Evolutionary conservation across 2,329 filamentous ascomycete species (phyloP).

Genomic region (Aureobasidium mangrovei): DNA sequence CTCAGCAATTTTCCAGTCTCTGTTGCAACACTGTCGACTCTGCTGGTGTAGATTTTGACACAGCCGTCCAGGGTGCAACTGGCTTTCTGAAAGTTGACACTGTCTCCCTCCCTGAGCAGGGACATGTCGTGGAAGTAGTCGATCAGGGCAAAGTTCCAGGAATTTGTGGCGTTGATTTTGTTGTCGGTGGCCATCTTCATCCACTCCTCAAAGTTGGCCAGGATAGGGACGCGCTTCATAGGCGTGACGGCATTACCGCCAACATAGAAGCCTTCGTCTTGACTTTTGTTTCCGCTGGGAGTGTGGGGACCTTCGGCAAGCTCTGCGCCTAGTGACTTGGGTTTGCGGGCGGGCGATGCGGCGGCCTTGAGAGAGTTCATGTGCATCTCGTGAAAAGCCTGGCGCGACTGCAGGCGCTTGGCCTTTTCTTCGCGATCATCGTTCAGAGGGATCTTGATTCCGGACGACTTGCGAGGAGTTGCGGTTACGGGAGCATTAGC

Average conservation of each 20-base stretch:
- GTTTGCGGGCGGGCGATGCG: conserved; percentile 61
- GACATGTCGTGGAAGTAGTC: conserved; percentile 99
- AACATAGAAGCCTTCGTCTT: conserved; percentile 51
- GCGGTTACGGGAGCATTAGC: conserved; percentile 32
- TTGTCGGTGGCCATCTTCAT: conserved; percentile 99
- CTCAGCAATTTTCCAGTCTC: conserved; percentile 93
- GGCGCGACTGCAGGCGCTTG: conserved; percentile 74
- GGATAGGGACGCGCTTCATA: conserved; percentile 88
- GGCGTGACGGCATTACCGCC: conserved; percentile 75
- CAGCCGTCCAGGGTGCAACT: conserved; percentile 96
- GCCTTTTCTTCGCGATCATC: conserved; percentile 92
- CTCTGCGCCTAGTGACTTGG: conserved; percentile 43
- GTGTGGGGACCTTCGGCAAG: conserved; percentile 41
- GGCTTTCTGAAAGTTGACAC: conserved; percentile 97
- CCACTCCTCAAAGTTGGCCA: conserved; percentile 99
- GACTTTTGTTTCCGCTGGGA: conserved; percentile 31
- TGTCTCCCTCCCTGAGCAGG: conserved; percentile 86
- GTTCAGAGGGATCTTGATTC: conserved; percentile 80
- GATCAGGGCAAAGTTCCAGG: conserved; percentile 99
- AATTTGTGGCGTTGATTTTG: conserved; percentile 90
- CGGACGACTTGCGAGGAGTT: conserved; percentile 45
- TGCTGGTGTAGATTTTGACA: conserved; percentile 97
- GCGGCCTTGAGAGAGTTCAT: conserved; percentile 86
- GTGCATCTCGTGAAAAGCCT: conserved; percentile 80
- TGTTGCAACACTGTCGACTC: conserved; percentile 95